Evolutionary conservation across 805 yeast genomes (phyloP).

Genomic region (Kockiozyma suomiensis): DNA sequence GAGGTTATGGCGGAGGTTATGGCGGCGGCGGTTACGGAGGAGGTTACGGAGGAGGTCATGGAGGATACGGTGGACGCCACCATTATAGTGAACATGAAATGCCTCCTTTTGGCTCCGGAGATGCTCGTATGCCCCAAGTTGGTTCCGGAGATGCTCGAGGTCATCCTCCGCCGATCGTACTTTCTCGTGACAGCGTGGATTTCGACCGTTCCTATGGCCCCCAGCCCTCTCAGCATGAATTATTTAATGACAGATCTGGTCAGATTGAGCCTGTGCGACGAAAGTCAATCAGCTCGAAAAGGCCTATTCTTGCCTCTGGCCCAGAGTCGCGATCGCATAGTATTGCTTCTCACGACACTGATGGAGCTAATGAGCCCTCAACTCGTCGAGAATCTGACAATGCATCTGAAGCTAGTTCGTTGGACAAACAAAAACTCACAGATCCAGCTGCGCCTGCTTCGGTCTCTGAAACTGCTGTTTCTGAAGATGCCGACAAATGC

Average conservation of each 20-base stretch:
- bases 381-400: conserved; percentile 3
- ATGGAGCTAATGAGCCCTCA: background rate
- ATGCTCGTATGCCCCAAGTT: conserved; percentile 12
- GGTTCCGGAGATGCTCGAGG: conserved; percentile 25
- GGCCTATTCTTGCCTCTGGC: conserved; percentile 2
- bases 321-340: background rate
- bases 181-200: conserved; percentile 28
- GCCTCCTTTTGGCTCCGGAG: conserved; percentile 13
- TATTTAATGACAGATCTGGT: conserved; percentile 32
- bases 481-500: background rate
- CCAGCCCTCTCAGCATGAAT: conserved; percentile 14
- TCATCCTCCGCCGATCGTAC: conserved; percentile 20
- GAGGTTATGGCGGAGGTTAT: background rate
- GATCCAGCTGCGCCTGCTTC: background rate
- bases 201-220: conserved; percentile 31
- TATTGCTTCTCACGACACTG: background rate
- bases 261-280: conserved; percentile 31
- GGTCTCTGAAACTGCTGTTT: background rate
- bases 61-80: conserved; percentile 5
- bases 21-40: background rate
- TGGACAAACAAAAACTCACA: background rate
- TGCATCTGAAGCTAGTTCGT: background rate
- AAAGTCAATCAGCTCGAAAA: conserved; percentile 12
- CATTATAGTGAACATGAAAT: conserved; percentile 9
- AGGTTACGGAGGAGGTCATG: background rate